Conservation (phyloP, 768 basidiomycete genomes). For the Piloderma croceum region DNA sequence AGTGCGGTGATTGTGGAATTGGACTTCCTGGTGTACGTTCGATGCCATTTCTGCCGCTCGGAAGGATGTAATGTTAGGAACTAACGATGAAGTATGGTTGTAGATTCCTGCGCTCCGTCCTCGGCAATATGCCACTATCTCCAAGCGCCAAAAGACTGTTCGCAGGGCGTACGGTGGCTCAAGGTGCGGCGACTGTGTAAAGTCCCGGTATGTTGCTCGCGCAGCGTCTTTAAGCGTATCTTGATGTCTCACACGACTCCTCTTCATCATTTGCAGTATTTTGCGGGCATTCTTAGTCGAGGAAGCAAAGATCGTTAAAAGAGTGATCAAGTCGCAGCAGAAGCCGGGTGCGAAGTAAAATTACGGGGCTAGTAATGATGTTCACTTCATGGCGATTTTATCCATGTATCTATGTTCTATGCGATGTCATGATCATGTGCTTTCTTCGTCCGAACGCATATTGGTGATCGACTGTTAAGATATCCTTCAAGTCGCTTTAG, state of each 20-base stretch:
- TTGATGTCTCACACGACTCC: neutral
- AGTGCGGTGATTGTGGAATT: conserved; percentile 97
- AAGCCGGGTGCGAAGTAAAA: conserved; percentile 11
- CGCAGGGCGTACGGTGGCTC: conserved; percentile 96
- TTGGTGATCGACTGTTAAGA: too few species aligned
- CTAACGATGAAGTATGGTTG: conserved; percentile 1
- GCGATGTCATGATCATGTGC: too few species aligned
- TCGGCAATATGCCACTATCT: conserved; percentile 90
- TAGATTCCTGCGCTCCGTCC: conserved; percentile 95
- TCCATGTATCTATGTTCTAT: neutral
- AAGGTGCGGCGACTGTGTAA: conserved; percentile 92
- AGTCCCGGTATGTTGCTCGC: conserved; percentile 83
- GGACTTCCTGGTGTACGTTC: conserved; percentile 86
- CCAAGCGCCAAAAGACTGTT: conserved; percentile 97
- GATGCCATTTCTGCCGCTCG: neutral
- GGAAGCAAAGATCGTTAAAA: conserved; percentile 99
- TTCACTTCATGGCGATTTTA: neutral
- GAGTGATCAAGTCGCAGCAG: conserved; percentile 92
- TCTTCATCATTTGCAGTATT: conserved; percentile 50
- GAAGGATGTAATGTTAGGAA: neutral
- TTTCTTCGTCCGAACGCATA: too few species aligned
- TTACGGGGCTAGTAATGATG: too few species aligned
- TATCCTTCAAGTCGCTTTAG: too few species aligned
- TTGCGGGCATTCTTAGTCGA: conserved; percentile 98
- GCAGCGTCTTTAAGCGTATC: too few species aligned